Conservation (phyloP, 2,329 filamentous ascomycete genomes). For the Penicillium concentricum region DNA sequence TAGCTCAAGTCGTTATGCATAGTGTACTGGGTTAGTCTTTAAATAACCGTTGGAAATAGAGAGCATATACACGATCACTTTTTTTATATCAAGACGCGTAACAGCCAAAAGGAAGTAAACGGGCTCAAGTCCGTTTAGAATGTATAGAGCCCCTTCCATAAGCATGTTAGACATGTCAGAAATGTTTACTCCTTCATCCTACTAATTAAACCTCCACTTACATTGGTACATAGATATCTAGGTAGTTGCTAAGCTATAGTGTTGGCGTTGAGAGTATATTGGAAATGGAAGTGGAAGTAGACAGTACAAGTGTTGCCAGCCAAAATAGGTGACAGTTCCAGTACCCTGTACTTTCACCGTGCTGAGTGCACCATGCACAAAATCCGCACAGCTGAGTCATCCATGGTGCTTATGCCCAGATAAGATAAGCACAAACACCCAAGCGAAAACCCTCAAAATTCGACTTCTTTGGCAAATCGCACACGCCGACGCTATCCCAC, state of each 20-base stretch:
- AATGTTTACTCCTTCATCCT: background rate
- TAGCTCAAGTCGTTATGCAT: too few species aligned
- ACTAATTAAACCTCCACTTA: too few species aligned
- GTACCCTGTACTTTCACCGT: background rate
- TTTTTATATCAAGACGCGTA: background rate
- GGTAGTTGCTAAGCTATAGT: background rate
- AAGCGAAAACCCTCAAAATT: conserved; percentile 51
- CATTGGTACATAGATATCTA: background rate
- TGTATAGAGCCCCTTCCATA: background rate
- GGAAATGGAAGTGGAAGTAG: background rate
- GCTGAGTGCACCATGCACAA: background rate
- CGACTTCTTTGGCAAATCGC: conserved; percentile 39
- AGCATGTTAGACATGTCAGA: background rate
- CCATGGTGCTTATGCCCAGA: conserved; percentile 23
- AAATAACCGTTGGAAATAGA: background rate
- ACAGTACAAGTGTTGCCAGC: background rate
- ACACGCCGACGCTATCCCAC: conserved; percentile 37
- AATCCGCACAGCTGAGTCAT: conserved; percentile 30
- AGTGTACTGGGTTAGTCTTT: too few species aligned
- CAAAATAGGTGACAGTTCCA: background rate
- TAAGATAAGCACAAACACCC: conserved; percentile 48
- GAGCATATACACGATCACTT: background rate
- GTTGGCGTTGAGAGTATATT: background rate
- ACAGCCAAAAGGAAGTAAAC: background rate
- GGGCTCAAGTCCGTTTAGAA: background rate